A percentile compares a stretch with the other conserved stretches of the same genome.
These are phyloP conservation scores for Trifolium fragiferum DNA, from an alignment of 306 rosid species.

Conservation along the genomic window DNA sequence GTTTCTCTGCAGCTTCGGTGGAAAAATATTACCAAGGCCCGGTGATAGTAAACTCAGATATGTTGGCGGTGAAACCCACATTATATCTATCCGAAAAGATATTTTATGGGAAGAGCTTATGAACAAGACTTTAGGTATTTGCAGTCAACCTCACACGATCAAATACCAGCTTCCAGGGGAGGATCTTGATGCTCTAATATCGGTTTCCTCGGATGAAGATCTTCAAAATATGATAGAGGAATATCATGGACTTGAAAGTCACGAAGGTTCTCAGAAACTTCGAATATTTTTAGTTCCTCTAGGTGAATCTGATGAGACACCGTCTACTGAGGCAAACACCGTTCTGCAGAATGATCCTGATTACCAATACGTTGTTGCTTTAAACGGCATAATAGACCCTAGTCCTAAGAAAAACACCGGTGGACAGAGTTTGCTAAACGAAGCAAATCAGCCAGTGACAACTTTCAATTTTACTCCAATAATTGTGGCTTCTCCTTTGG, in stretches of 20 bases:
- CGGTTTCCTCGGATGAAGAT: constrained; percentile 81
- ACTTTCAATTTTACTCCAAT: constrained; percentile 40
- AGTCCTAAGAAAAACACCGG: constrained; percentile 48
- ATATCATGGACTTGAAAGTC: constrained; percentile 68
- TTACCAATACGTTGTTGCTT: constrained; percentile 77
- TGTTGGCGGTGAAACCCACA: constrained; percentile 79
- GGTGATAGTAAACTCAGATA: constrained; percentile 75
- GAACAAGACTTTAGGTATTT: constrained; percentile 65
- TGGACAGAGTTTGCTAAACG: constrained; percentile 51
- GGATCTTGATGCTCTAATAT: constrained; percentile 84
- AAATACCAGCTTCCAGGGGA: constrained; percentile 88
- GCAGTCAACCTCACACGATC: constrained; percentile 67
- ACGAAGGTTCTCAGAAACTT: constrained; percentile 68
- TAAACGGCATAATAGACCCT: constrained; percentile 65
- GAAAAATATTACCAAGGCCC: constrained; percentile 77
- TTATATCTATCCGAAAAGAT: constrained; percentile 58
- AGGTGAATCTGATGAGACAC: constrained; percentile 64
- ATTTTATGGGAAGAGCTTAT: constrained; percentile 66
- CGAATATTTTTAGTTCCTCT: constrained; percentile 66
- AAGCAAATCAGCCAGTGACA: constrained; percentile 52
- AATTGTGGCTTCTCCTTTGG: constrained; percentile 42
- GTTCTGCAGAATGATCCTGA: constrained; percentile 61
- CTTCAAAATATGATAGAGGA: constrained; percentile 89
- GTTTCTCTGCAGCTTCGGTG: constrained; percentile 79
- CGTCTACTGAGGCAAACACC: constrained; percentile 51